Conservation (phyloP, 164 flowering plant genomes). For the Cinnamomum chago region DNA sequence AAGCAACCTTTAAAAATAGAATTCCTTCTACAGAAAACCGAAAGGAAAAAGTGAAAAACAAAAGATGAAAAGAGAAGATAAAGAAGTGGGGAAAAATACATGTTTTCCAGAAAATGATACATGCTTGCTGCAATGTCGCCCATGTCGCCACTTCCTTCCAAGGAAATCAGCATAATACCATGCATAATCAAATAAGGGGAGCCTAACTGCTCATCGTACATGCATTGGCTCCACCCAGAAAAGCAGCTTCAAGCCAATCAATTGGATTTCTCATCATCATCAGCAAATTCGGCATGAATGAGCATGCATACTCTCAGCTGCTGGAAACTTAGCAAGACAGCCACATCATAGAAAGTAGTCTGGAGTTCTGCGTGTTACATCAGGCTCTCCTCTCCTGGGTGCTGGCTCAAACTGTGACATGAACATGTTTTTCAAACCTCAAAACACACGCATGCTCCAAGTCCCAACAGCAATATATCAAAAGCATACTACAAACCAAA, state of each 20-base stretch:
- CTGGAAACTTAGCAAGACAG: conserved; percentile 18
- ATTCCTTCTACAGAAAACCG: conserved; percentile 8
- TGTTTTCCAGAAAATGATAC: conserved; percentile 23
- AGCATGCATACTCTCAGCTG: conserved; percentile 23
- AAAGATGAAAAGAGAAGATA: background rate
- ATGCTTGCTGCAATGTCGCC: conserved; percentile 13
- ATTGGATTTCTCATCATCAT: conserved; percentile 16
- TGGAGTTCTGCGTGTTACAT: conserved; percentile 94
- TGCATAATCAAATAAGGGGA: conserved; percentile 17
- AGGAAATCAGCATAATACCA: conserved; percentile 17
- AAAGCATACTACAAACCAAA: background rate
- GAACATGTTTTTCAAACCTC: background rate
- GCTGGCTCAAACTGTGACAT: conserved; percentile 89
- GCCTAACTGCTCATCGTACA: conserved; percentile 25
- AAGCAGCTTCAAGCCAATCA: conserved; percentile 18
- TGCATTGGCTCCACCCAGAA: conserved; percentile 21
- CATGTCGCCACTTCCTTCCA: conserved; percentile 18
- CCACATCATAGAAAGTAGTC: conserved; percentile 76
- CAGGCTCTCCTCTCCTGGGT: conserved; percentile 98
- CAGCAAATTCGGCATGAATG: conserved; percentile 13
- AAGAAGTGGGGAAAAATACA: conserved; percentile 4
- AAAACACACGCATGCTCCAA: background rate
- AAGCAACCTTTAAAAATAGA: conserved; percentile 9
- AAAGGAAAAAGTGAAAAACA: background rate
- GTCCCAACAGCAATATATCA: background rate